Percentiles rank a stretch among this genome's conserved stretches.
These are phyloP conservation scores for Magnaporthiopsis rhizophila DNA, from an alignment of 2,329 filamentous ascomycete species.

Conservation along the genomic window DNA sequence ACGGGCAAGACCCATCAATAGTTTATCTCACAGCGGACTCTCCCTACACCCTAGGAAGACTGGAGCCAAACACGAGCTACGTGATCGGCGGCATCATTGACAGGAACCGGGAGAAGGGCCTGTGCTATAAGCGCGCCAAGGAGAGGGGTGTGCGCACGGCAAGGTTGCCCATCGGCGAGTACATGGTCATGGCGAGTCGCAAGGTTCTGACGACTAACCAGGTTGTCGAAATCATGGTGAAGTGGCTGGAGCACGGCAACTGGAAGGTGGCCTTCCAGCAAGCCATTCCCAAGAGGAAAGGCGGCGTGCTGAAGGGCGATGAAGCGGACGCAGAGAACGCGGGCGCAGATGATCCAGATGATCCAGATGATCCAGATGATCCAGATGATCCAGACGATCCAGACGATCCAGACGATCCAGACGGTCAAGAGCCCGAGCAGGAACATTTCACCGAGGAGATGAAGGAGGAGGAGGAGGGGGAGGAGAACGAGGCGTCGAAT, in stretches of 20 bases:
- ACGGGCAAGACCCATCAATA: constrained; percentile 35
- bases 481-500: constrained; percentile 22
- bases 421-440: constrained; percentile 21
- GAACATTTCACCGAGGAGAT: constrained; percentile 15
- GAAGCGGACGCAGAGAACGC: constrained; percentile 19
- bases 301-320: constrained; percentile 53
- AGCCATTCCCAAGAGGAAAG: constrained; percentile 87
- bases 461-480: constrained; percentile 21
- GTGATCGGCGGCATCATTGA: constrained; percentile 93
- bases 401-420: constrained; percentile 16
- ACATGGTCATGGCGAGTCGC: constrained; percentile 81
- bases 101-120: constrained; percentile 89
- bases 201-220: constrained; percentile 90
- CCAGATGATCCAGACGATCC: too few relatives aligned
- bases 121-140: constrained; percentile 78
- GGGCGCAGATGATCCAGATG: constrained; percentile 21
- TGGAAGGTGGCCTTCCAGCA: constrained; percentile 86
- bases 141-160: constrained; percentile 76
- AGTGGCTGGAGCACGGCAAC: constrained; percentile 82
- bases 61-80: constrained; percentile 85
- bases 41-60: constrained; percentile 69
- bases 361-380: constrained; percentile 10
- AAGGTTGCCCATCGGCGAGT: constrained; percentile 90
- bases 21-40: constrained; percentile 92
- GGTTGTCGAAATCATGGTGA: constrained; percentile 92